phyloP scores from a whole-genome alignment of 805 yeast species.

The Ogataea methylovora region DNA sequence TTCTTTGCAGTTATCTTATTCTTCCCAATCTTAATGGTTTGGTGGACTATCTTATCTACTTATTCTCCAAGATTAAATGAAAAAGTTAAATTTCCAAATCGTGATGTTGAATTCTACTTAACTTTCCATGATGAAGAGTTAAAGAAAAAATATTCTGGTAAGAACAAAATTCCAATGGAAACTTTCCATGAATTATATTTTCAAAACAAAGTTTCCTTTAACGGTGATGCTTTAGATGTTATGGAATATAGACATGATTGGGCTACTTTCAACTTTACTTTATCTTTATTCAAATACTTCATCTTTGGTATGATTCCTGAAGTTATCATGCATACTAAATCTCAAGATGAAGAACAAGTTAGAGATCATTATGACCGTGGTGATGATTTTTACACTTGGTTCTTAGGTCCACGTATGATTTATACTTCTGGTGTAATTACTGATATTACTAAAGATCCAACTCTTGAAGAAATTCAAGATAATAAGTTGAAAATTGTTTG shows the following conservation, averaged over 20 bases:
- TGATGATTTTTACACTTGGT: slow-evolving; percentile 91
- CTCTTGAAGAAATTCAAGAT: slow-evolving; percentile 79
- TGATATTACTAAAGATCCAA: slow-evolving; percentile 63
- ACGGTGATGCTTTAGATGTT: slow-evolving; percentile 79
- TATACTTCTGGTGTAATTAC: slow-evolving; percentile 82
- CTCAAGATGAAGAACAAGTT: slow-evolving; percentile 95
- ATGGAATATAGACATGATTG: slow-evolving; percentile 89
- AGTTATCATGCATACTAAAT: slow-evolving; percentile 83
- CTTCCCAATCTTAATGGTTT: slow-evolving; percentile 71
- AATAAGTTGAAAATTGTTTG: slow-evolving; percentile 83
- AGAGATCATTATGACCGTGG: slow-evolving; percentile 95
- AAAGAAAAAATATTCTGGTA: slow-evolving; percentile 61
- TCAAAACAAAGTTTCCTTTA: slow-evolving; percentile 75
- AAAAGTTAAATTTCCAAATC: slow-evolving; percentile 66
- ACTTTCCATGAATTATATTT: slow-evolving; percentile 86
- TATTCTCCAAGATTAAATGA: slow-evolving; percentile 77
- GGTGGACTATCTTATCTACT: slow-evolving; percentile 74
- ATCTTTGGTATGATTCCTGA: slow-evolving; percentile 87
- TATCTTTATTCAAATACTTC: slow-evolving; percentile 70
- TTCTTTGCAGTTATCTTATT: slow-evolving; percentile 48
- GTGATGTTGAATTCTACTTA: slow-evolving; percentile 71
- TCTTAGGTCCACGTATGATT: slow-evolving; percentile 90
- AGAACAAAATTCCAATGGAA: slow-evolving; percentile 80
- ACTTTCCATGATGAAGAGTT: slow-evolving; percentile 73
- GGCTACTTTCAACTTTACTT: slow-evolving; percentile 76